Evolutionary conservation across 495 filamentous ascomycete species (phyloP), one percentile per base, ranked within the genome.

Genomic region (Penicillium cinerascens): DNA sequence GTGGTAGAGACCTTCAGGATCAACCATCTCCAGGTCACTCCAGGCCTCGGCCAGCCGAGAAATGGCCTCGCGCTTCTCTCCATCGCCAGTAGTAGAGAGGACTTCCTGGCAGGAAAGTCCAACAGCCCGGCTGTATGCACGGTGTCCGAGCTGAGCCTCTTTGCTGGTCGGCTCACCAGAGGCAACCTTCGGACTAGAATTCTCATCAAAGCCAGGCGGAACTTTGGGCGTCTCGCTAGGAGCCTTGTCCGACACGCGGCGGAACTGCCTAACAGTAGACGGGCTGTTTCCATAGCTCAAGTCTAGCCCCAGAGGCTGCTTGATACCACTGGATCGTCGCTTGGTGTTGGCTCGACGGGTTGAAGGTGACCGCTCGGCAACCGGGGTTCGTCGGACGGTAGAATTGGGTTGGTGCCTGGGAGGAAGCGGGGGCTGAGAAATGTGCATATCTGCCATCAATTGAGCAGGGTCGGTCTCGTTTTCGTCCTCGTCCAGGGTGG

Each of bases 1-100:
- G 43, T 92, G 84, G 59, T 91, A 95, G 23, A 91, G 82, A 22
- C 91, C 92, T 68, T 97, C 93, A 0, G 93, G 92, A 58, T 98
- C 92, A 18, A 91, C 79, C 44, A 85, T 82, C 72, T 97, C 88
- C 29, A 98, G 79, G 8, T 83, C 78, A 8, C 84, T 87, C 78
- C 90, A 95, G 2, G 92, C 92, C 58, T 92, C 85, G 0, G 87
- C 88, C 13, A 97, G 76, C 29, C 80, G 78, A 8, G 87, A 86
- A 4, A 96, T 80, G 1, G 88, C 89, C 57, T 96, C 89, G 29
- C 89, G 80, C 65, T 92, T 92, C 15, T 78, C 72, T 42, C 84
- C 81, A 36, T 81, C 82, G 3, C 80, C 86, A 2, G 89, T 95
- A 20, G 91, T 87, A 4, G 87, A 85, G 54, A 92, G 81, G 15